Conservation (phyloP, 305 asterid species). For the Striga hermonthica region DNA sequence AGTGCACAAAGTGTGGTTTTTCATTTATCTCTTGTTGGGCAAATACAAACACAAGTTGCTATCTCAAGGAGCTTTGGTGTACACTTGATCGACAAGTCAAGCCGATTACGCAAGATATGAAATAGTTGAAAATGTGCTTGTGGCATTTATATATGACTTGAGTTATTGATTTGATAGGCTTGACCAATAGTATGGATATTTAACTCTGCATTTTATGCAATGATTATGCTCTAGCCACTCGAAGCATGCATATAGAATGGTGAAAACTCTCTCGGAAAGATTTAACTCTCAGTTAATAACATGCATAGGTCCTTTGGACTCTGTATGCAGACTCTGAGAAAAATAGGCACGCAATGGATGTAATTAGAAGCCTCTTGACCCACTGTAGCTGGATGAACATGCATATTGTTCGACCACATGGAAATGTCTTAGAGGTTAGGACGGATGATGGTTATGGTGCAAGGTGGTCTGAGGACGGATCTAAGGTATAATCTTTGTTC, state of each 20-base stretch:
- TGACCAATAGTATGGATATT: too few species aligned
- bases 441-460: conserved; percentile 68
- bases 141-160: too few species aligned
- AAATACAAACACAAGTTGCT: too few species aligned
- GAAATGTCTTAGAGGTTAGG: conserved; percentile 64
- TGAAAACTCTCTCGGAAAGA: not conserved
- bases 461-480: conserved; percentile 81
- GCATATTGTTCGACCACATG: conserved; percentile 63
- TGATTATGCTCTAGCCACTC: not conserved
- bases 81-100: too few species aligned
- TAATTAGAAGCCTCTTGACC: conserved; percentile 42
- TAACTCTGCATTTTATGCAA: too few species aligned
- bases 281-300: not conserved
- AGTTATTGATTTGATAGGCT: too few species aligned
- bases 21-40: too few species aligned
- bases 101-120: too few species aligned
- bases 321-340: conserved; percentile 52
- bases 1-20: too few species aligned
- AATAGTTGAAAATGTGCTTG: too few species aligned
- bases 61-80: too few species aligned
- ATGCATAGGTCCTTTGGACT: not conserved
- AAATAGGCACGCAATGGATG: conserved; percentile 50
- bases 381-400: conserved; percentile 66
- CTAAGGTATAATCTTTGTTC: conserved; percentile 42
- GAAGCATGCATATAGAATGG: not conserved